Evolutionary conservation across 1,284 basidiomycete genomes (phyloP).

Genomic region (Tilletia walkeri): DNA sequence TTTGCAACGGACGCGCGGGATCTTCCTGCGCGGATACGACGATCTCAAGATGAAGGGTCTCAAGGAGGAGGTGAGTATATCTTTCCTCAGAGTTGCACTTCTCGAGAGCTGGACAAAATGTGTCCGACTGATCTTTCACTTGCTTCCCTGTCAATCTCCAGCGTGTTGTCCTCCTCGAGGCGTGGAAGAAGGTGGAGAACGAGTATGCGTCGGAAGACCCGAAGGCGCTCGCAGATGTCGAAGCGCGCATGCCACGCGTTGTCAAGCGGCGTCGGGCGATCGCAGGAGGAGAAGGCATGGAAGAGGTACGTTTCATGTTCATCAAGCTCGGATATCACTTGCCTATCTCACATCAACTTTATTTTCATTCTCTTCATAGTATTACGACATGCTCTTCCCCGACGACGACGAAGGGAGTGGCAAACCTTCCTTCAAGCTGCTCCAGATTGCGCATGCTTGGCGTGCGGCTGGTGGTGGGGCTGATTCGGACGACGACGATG

Average conservation of each 20-base stretch:
- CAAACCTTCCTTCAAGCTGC: constrained; percentile 49
- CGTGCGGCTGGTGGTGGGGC: constrained; percentile 8
- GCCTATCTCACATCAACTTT: not conserved
- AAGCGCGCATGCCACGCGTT: constrained; percentile 84
- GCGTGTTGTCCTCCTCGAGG: constrained; percentile 83
- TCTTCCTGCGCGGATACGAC: constrained; percentile 82
- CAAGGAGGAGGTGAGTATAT: constrained; percentile 75
- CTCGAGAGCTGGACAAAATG: not conserved
- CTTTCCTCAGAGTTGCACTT: no score
- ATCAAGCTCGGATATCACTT: not conserved
- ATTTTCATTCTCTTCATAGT: constrained; percentile 19
- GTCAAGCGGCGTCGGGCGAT: constrained; percentile 65
- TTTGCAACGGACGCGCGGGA: constrained; percentile 67
- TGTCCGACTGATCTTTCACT: not conserved
- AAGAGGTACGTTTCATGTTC: constrained; percentile 29
- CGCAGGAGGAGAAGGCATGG: constrained; percentile 37
- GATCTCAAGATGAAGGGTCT: constrained; percentile 75
- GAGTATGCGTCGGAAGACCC: constrained; percentile 58
- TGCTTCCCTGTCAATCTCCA: constrained; percentile 1
- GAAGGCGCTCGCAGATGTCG: constrained; percentile 67
- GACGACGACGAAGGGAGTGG: constrained; percentile 48
- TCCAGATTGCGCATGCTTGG: constrained; percentile 51
- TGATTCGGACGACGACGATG: not conserved
- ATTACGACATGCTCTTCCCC: constrained; percentile 54
- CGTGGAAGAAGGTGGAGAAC: constrained; percentile 89